Percentiles rank a stretch among this genome's conserved stretches.
These are phyloP conservation scores for Arxiozyma bovina DNA, from an alignment of 1,139 yeast genomes.

Conservation along the genomic window DNA sequence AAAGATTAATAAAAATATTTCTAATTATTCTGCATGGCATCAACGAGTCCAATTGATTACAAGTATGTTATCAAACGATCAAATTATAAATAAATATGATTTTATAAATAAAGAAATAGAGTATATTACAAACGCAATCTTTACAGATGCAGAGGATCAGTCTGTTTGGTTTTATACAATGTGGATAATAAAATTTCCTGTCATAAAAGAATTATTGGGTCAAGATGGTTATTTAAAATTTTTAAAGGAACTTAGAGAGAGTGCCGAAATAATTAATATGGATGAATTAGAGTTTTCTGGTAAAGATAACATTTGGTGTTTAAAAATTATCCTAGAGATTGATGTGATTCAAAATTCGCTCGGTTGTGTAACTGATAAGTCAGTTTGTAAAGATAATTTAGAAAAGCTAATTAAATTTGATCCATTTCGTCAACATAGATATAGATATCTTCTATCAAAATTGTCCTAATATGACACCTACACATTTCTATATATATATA, in stretches of 20 bases:
- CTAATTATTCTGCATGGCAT: constrained; percentile 96
- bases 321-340: constrained; percentile 45
- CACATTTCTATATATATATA: not conserved
- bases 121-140: constrained; percentile 72
- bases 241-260: constrained; percentile 35
- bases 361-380: constrained; percentile 9
- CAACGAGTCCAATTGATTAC: constrained; percentile 69
- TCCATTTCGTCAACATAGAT: constrained; percentile 60
- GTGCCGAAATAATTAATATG: constrained; percentile 48
- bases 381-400: constrained; percentile 31
- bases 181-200: constrained; percentile 62
- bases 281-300: constrained; percentile 53
- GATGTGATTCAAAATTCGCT: constrained; percentile 32
- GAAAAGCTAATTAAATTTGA: constrained; percentile 48
- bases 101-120: constrained; percentile 54
- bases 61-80: constrained; percentile 34
- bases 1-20: constrained; percentile 72
- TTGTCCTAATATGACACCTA: not conserved
- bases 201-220: constrained; percentile 26
- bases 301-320: constrained; percentile 59
- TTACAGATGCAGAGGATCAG: constrained; percentile 89
- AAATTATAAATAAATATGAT: constrained; percentile 21
- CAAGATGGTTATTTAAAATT: constrained; percentile 28
- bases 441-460: constrained; percentile 34
- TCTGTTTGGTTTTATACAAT: constrained; percentile 84